Conservation (phyloP, 352 stramenopile species). For the Thalassiosira exigua region DNA sequence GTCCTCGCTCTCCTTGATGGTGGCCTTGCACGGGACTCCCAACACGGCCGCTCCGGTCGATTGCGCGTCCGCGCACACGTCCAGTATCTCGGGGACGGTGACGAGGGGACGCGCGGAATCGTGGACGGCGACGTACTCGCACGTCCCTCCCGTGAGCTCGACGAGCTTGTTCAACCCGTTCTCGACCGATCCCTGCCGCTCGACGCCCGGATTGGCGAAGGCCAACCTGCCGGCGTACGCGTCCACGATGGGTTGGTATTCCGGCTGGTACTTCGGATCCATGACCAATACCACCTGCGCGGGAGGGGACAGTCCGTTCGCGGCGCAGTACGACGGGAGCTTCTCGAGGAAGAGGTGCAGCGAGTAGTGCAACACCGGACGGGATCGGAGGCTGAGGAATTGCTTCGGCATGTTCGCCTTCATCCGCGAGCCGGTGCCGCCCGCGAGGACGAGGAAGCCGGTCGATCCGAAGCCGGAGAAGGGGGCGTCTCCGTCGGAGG, state of each 20-base stretch:
- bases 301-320: slow-evolving; percentile 37
- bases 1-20: slow-evolving; percentile 87
- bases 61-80: slow-evolving; percentile 81
- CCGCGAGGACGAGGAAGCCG: slow-evolving; percentile 84
- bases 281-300: slow-evolving; percentile 85
- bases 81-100: slow-evolving; percentile 80
- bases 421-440: slow-evolving; percentile 87
- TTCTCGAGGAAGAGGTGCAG: slow-evolving; percentile 85
- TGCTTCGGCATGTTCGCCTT: slow-evolving; percentile 87
- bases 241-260: slow-evolving; percentile 81
- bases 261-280: slow-evolving; percentile 83
- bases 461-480: slow-evolving; percentile 68
- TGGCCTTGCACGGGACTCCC: slow-evolving; percentile 87
- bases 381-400: slow-evolving; percentile 80
- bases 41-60: slow-evolving; percentile 83
- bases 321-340: slow-evolving; percentile 43
- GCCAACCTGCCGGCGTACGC: slow-evolving; percentile 68
- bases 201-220: slow-evolving; percentile 87
- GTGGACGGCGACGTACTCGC: slow-evolving; percentile 83
- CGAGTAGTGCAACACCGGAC: slow-evolving; percentile 85
- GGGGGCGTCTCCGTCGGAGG: not conserved
- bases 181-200: slow-evolving; percentile 86
- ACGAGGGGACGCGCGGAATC: slow-evolving; percentile 86
- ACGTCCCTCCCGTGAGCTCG: slow-evolving; percentile 48
- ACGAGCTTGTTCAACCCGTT: slow-evolving; percentile 84